phyloP scores from a whole-genome alignment of 148 eudicot species.

The Drosera capensis region DNA sequence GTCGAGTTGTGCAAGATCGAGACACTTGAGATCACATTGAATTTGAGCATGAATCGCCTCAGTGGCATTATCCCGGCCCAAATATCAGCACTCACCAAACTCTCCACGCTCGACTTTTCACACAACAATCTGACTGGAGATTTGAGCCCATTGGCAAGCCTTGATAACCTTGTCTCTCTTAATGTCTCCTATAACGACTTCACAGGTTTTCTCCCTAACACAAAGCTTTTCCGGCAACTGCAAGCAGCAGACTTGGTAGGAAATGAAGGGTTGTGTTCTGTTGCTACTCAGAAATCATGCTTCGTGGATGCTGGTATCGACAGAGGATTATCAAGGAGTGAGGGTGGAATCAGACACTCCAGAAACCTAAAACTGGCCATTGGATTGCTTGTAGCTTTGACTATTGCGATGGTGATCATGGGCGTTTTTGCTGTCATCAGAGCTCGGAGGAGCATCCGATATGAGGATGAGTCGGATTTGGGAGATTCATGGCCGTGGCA shows the following conservation, averaged over 20 bases:
- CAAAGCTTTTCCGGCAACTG: conserved; percentile 62
- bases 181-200: conserved; percentile 75
- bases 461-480: conserved; percentile 45
- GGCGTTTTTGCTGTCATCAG: conserved; percentile 36
- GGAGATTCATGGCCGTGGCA: conserved; percentile 58
- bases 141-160: conserved; percentile 42
- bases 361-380: conserved; percentile 36
- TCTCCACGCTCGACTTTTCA: conserved; percentile 61
- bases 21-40: conserved; percentile 59
- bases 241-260: conserved; percentile 50
- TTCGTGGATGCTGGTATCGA: conserved; percentile 20
- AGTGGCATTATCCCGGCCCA: conserved; percentile 50
- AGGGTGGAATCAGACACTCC: conserved; percentile 15
- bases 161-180: conserved; percentile 60
- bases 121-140: conserved; percentile 53
- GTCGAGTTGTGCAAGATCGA: conserved; percentile 36
- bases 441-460: conserved; percentile 22
- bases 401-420: conserved; percentile 33
- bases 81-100: conserved; percentile 51
- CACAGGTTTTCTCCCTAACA: conserved; percentile 63
- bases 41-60: conserved; percentile 58
- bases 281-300: conserved; percentile 41
- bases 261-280: conserved; percentile 46
- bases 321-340: too few relatives aligned
- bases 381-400: conserved; percentile 24